Evolutionary conservation across 306 rosid species (phyloP), one percentile per base, ranked within the genome.

Genomic region (Castanospermum australe): DNA sequence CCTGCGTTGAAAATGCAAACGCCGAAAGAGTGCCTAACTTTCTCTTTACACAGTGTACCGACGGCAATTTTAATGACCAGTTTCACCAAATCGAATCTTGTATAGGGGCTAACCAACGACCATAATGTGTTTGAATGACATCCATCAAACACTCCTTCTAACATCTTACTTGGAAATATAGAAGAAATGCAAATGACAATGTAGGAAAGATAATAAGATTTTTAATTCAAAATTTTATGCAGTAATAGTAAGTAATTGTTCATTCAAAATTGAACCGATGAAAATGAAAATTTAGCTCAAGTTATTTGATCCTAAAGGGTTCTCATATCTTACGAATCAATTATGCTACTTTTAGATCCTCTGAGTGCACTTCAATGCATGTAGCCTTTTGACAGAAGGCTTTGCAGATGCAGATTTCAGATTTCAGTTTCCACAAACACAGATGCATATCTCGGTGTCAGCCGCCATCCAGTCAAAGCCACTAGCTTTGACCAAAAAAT

Each of bases 381-480:
- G 12, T 8, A 39, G 44, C 11, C 44, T 39, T 39, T 39, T 39
- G 12, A 30, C 11, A 60, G 2, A 2, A 15, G 10, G 21, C 39
- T 30, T 30, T 39, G 24, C 18, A 7, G n/a, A 0, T 55, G 48
- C 15, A 54, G n/a, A n/a, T n/a, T n/a, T n/a, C n/a, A n/a, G 12
- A 44, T n/a, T 24, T 38, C 47, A 17, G 18, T 51, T 50, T 18
- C 22, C 42, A 30, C 24, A 25, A 9, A 51, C 47, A 50, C 33
- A 20, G 21, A 38, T 21, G 35, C 25, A 72, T 11, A 69, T 73
- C 82, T 45, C 8, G 51, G 72, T 68, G 65, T 81, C 33, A 75
- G 92, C 94, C 88, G 92, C 97, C 90, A 85, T 21, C 56, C 84
- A 81, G 90, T 90, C 94, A 87, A 90, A 92, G 71, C 73, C 90